phyloP scores from a whole-genome alignment of 169 alveolate species.

The Amoebophrya sp. region DNA sequence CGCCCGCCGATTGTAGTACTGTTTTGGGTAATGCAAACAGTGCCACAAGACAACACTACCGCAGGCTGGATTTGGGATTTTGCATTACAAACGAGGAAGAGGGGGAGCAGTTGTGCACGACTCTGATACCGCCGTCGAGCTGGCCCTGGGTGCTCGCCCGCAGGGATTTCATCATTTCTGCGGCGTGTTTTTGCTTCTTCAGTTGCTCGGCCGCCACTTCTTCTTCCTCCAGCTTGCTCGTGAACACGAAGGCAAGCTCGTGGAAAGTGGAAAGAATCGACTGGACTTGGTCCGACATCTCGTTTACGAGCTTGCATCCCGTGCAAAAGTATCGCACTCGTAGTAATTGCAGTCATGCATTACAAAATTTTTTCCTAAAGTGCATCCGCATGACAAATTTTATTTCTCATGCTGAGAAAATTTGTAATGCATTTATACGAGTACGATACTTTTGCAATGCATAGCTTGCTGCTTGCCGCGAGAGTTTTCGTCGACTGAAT shows the following conservation, averaged over 20 bases:
- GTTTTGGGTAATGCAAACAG: not conserved
- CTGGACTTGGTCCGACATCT: not conserved
- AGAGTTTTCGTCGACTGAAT: not conserved
- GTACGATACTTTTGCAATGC: too few species aligned
- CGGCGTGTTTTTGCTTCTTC: not conserved
- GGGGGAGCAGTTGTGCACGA: not conserved
- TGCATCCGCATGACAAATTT: too few species aligned
- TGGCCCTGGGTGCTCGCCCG: not conserved
- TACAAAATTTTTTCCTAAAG: too few species aligned
- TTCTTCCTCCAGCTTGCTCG: not conserved
- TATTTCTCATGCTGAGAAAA: too few species aligned
- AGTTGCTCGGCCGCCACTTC: not conserved
- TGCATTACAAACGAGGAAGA: not conserved
- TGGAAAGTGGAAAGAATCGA: not conserved
- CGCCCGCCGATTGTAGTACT: not conserved
- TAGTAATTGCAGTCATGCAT: too few species aligned
- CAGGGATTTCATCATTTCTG: not conserved
- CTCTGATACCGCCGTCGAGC: not conserved
- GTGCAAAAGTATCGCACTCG: too few species aligned
- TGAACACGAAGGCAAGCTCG: not conserved
- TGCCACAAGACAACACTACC: not conserved
- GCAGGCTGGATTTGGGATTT: not conserved
- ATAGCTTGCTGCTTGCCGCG: not conserved
- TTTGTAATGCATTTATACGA: too few species aligned
- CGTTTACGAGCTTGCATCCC: not conserved